Evolutionary conservation across 441 rosid genomes (phyloP).

Genomic region (Rhodomyrtus psidioides): DNA sequence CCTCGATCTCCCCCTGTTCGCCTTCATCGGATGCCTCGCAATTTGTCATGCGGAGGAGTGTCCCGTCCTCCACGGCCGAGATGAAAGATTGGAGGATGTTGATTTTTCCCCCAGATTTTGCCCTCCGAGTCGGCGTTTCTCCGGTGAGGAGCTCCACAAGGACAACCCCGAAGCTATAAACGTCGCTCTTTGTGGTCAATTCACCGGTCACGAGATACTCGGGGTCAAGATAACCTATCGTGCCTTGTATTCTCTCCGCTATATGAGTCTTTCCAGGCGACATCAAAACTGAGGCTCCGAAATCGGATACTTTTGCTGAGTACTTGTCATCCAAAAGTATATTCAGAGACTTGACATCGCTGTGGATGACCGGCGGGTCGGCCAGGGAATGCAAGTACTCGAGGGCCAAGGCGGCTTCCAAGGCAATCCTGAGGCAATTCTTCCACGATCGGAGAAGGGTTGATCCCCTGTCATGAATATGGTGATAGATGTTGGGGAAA

Average conservation of each 20-base stretch:
- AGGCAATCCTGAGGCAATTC: not conserved
- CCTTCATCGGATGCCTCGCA: not conserved
- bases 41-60: not conserved
- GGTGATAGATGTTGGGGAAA: too few species aligned
- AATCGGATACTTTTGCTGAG: not conserved
- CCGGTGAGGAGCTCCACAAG: not conserved
- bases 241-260: not conserved
- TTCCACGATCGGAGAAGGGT: fast-evolving
- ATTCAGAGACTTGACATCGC: not conserved
- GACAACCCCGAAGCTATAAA: not conserved
- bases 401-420: not conserved
- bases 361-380: fast-evolving
- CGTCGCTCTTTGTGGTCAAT: not conserved
- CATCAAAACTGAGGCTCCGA: not conserved
- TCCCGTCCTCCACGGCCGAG: not conserved
- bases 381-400: not conserved
- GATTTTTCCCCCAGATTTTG: not conserved
- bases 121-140: not conserved
- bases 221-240: not conserved
- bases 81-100: not conserved
- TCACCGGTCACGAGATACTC: not conserved
- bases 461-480: not conserved
- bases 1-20: not conserved
- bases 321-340: not conserved
- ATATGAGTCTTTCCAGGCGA: not conserved